Base-by-base conservation (phyloP, 1,284 basidiomycete genomes). In the Pseudozyma thailandica region DNA sequence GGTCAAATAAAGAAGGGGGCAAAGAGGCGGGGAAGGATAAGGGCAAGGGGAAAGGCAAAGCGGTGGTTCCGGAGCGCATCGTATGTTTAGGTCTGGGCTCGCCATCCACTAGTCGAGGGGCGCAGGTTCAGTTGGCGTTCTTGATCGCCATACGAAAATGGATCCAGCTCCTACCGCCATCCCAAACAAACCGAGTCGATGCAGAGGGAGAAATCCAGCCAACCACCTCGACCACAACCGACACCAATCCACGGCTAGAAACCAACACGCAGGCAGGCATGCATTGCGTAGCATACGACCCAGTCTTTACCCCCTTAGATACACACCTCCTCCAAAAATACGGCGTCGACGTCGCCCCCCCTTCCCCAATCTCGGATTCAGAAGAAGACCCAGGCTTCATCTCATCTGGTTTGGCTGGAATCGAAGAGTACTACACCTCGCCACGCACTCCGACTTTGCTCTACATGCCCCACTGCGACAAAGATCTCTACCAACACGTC, bases 381-480 rank as follows among this genome's bases (percentile, higher is more conserved):
- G n/a, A n/a, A n/a, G n/a, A n/a, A n/a, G n/a, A n/a, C n/a, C n/a
- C n/a, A n/a, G n/a, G n/a, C n/a, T n/a, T n/a, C n/a, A n/a, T n/a
- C n/a, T n/a, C n/a, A n/a, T n/a, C n/a, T n/a, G n/a, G n/a, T n/a
- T n/a, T n/a, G n/a, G n/a, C n/a, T 10, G 15, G 20, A 27, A 58
- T 50, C 44, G 51, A 58, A 18, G 0, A 9, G 2, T 33, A 20
- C 27, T 61, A 62, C 50, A 54, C 52, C 7, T 2, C 13, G 23
- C 39, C 39, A 15, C 37, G 8, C 7, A 16, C 27, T 4, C 45
- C 51, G 0, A 60, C 63, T 0, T 39, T 72, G 1, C 59, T 68
- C 1, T 72, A 68, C 39, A 72, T 72, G 70, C 70, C 70, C 2
- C 70, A 72, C 30, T 72, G 70, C 56, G 63, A 62, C 13, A 21